Evolutionary conservation across 495 filamentous ascomycete species (phyloP), one percentile per base, ranked within the genome.

Genomic region (Xylaria cubensis): DNA sequence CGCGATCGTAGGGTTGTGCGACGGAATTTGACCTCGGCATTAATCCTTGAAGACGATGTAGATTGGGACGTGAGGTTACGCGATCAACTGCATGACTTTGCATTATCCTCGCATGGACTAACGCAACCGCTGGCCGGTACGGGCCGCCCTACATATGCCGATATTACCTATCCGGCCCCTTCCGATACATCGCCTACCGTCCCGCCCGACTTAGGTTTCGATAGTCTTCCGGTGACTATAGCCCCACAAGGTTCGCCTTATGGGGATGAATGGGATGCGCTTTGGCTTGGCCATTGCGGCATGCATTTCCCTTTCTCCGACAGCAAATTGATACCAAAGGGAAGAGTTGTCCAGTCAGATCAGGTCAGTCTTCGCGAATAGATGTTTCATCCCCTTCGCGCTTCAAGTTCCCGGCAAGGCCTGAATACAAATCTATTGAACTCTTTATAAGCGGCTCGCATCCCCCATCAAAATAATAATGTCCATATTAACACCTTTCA

Each of bases 11-110:
- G 83, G 19, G 78, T 89, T 21, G 81, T 89, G 21, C 75, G 82
- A n/a, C 80, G 84, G 44, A 77, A 79, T 19, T 72, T 87, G 12
- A 74, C 82, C 0, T 84, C 85, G 0, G 88, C 87, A 29, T 74
- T 90, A 9, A 85, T 90, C 8, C 63, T 90, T n/a, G 88, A 90
- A 77, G 88, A 90, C 53, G 88, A 90, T 65, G 80, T 82, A 7
- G 88, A 89, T 72, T 90, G 87, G 87, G 86, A 89, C 50, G 75
- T 89, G 19, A 78, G 79, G 24, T 74, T 90, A 56, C 84, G 82
- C 41, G 76, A 80, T 17, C 88, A 90, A 67, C 78, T 90, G 12
- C 72, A 74, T 61, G 76, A 81, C 56, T 88, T 88, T 42, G 86
- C 87, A 0, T 70, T 82, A n/a, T 80, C 81, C 17, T 66, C 81